Base-by-base conservation (phyloP, 108 stramenopile species). In the Nitzschia sp. region DNA sequence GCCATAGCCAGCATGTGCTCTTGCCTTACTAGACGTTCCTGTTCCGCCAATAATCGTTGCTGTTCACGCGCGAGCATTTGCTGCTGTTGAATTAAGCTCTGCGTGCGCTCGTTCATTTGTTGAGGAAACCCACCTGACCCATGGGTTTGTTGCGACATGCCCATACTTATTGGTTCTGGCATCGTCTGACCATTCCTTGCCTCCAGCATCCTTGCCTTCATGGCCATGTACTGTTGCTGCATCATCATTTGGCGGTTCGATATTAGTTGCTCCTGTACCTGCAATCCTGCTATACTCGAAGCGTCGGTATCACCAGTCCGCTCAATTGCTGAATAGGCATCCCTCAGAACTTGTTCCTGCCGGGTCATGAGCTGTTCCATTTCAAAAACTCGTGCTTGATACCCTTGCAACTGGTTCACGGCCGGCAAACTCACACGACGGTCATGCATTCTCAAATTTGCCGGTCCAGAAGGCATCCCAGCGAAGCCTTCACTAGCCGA, bases 261-360 rank as follows among this genome's bases (percentile, higher is more conserved):
- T 29, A 34, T 21, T 11, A 58, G 56, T 58, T 58, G 56, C 32
- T 58, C 25, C 21, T 58, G 56, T 23, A 34, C 3, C 29, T 65
- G 64, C 33, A 32, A 21, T 2, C n/a, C 16, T 11, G 48, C 22
- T 17, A 34, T 5, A 15, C 16, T 8, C 15, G 1, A 1, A 13
- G 28, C 1, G 16, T 65, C 48, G 26, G 16, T 35, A 21, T 50
- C 64, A 26, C 29, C 29, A 5, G 28, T 32, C 21, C 32, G 46
- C 30, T 65, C 64, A 34, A 65, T 65, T 0, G 33, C 52, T 16
- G 64, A 52, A 38, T 65, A 65, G 19, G 47, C 30, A 9, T 65
- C 64, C 4, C 52, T 44, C 47, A 52, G 4, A 17, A 48, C 50
- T 23, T 53, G 47, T 2, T 65, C 28, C 28, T 65, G 64, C 13